Evolutionary conservation across 176 grass and related monocot genomes (phyloP).

Genomic region (Musa schizocarpa): DNA sequence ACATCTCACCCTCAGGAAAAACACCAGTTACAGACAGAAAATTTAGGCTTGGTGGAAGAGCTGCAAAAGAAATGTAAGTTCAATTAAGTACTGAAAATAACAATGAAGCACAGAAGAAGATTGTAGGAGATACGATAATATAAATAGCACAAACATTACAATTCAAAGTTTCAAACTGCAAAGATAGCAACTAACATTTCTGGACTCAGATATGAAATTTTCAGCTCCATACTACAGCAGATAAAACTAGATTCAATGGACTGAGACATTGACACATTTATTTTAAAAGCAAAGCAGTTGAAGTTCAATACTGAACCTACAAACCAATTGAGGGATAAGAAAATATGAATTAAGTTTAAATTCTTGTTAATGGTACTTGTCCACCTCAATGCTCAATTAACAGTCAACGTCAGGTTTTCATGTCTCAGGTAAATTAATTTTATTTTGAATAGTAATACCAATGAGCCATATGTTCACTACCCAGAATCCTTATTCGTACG

Average conservation of each 20-base stretch:
- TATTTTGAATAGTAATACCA: not conserved
- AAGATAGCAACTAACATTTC: not conserved
- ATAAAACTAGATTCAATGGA: not conserved
- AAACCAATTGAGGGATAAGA: not conserved
- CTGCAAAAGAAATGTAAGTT: constrained; percentile 40
- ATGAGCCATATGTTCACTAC: not conserved
- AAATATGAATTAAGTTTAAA: not conserved
- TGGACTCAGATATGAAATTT: not conserved
- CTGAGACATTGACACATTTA: not conserved
- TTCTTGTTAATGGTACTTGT: too few relatives aligned
- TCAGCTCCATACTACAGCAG: not conserved
- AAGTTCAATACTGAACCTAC: not conserved
- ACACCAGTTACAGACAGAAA: constrained; percentile 93
- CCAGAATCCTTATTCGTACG: not conserved
- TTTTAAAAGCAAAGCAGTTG: not conserved
- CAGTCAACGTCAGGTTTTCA: not conserved
- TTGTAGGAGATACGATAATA: not conserved
- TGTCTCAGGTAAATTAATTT: not conserved
- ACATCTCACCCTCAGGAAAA: constrained; percentile 69
- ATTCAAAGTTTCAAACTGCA: not conserved
- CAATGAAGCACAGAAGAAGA: constrained; percentile 13
- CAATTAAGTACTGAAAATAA: constrained; percentile 3
- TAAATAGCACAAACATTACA: not conserved
- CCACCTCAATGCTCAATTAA: not conserved
- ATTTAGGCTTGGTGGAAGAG: constrained; percentile 73